Evolutionary conservation across 371 early-diverging fungal species (phyloP).

Genomic region (Mucor ambiguus): DNA sequence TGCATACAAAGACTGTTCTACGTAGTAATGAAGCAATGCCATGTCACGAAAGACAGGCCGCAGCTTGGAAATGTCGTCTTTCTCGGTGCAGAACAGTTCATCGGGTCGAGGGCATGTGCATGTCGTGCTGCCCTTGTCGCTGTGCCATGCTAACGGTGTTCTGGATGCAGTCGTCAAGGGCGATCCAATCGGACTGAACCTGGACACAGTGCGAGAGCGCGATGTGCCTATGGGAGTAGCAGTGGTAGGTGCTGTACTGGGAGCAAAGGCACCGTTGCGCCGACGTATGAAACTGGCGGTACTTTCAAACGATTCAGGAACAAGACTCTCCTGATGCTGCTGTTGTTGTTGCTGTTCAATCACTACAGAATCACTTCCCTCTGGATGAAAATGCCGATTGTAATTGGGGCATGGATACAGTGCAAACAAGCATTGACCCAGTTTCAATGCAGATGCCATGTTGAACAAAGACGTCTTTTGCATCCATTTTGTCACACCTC

Average conservation of each 20-base stretch:
- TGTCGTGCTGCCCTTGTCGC: slow-evolving; percentile 12
- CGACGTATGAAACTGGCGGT: background rate
- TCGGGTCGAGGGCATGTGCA: slow-evolving; percentile 33
- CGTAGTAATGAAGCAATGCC: slow-evolving; percentile 42
- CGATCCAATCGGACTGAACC: slow-evolving; percentile 27
- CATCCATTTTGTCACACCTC: slow-evolving; percentile 21
- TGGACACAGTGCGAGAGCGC: slow-evolving; percentile 22
- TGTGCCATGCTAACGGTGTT: slow-evolving; percentile 24
- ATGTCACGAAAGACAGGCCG: slow-evolving; percentile 26
- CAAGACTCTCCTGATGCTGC: background rate
- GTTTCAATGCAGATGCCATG: slow-evolving; percentile 47
- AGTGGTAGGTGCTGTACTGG: background rate
- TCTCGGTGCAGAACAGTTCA: slow-evolving; percentile 26
- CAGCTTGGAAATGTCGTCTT: slow-evolving; percentile 29
- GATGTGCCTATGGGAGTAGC: background rate
- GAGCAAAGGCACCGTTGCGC: background rate
- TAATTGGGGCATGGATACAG: slow-evolving; percentile 47
- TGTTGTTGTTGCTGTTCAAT: slow-evolving; percentile 11
- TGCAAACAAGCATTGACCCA: slow-evolving; percentile 45
- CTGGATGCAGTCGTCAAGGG: slow-evolving; percentile 6
- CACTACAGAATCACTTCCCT: background rate
- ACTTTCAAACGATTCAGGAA: background rate
- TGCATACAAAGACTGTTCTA: slow-evolving; percentile 51
- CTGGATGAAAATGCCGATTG: background rate
- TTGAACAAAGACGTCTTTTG: slow-evolving; percentile 50